Evolutionary conservation across 2,329 filamentous ascomycete species (phyloP).

Genomic region (Leptosphaerulina australis): DNA sequence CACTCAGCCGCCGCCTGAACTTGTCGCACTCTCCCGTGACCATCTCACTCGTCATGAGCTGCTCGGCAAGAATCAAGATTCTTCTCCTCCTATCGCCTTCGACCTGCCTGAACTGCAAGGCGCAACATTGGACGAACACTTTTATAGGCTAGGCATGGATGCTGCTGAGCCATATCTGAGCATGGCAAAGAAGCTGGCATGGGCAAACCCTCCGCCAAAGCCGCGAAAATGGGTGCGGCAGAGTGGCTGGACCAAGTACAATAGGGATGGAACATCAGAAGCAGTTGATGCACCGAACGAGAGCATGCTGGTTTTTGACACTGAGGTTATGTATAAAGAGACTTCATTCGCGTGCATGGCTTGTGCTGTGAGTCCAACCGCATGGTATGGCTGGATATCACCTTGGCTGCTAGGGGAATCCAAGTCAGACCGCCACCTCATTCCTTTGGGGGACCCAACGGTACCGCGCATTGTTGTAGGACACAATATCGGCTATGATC

Average conservation of each 20-base stretch:
- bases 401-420: conserved; percentile 91
- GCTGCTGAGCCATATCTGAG: conserved; percentile 83
- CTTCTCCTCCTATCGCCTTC: conserved; percentile 75
- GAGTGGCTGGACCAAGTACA: conserved; percentile 96
- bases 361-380: conserved; percentile 83
- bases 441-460: conserved; percentile 80
- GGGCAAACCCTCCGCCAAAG: conserved; percentile 62
- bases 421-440: conserved; percentile 75
- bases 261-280: conserved; percentile 73
- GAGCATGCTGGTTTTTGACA: conserved; percentile 87
- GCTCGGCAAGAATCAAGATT: conserved; percentile 86
- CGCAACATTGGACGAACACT: conserved; percentile 87
- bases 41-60: conserved; percentile 87
- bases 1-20: conserved; percentile 65
- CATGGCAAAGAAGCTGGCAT: conserved; percentile 75
- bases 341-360: conserved; percentile 95
- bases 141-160: conserved; percentile 84
- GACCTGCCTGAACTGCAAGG: conserved; percentile 83
- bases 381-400: conserved; percentile 98
- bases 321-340: conserved; percentile 95
- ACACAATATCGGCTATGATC: conserved; percentile 95
- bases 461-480: conserved; percentile 81
- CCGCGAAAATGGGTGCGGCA: conserved; percentile 75
- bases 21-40: conserved; percentile 79
- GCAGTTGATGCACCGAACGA: conserved; percentile 78